Percentiles rank a stretch among this genome's conserved stretches.
Evolutionary conservation across 768 basidiomycete genomes (phyloP).

Genomic region (Mycena sanguinolenta): DNA sequence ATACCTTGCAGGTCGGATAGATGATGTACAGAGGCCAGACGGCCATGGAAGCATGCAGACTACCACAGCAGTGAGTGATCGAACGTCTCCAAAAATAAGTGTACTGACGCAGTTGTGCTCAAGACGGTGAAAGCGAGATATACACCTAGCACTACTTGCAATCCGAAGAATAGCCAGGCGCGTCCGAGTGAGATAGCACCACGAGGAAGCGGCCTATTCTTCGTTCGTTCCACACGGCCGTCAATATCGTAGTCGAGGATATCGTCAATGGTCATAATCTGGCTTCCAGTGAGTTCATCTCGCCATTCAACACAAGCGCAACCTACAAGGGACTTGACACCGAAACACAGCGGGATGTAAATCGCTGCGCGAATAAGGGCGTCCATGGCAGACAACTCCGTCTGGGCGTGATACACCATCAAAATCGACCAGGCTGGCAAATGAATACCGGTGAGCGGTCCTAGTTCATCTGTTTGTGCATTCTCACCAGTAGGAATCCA

Average conservation of each 20-base stretch:
- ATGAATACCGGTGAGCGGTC: neutral
- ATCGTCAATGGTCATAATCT: slow-evolving; percentile 52
- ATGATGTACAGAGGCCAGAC: slow-evolving; percentile 48
- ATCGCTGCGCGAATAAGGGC: slow-evolving; percentile 38
- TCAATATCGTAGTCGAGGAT: slow-evolving; percentile 47
- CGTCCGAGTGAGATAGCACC: slow-evolving; percentile 43
- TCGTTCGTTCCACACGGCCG: slow-evolving; percentile 43
- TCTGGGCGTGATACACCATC: slow-evolving; percentile 47
- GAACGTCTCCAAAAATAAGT: no score
- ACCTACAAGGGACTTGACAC: slow-evolving; percentile 47
- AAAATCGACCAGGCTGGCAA: slow-evolving; percentile 45
- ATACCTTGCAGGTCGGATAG: slow-evolving; percentile 50
- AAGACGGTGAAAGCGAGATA: slow-evolving; percentile 37
- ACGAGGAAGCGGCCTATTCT: slow-evolving; percentile 42
- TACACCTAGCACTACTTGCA: slow-evolving; percentile 41
- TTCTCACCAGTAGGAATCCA: slow-evolving; percentile 45
- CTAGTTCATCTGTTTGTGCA: no score
- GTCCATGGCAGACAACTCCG: slow-evolving; percentile 33
- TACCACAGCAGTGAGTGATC: neutral
- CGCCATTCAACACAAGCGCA: neutral
- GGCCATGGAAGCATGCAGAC: slow-evolving; percentile 41
- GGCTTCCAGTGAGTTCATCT: neutral
- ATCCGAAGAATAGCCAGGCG: slow-evolving; percentile 46
- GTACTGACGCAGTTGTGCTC: slow-evolving; percentile 40
- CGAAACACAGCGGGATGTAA: slow-evolving; percentile 47